A percentile compares a stretch with the other conserved stretches of the same genome.
Conservation (phyloP, 768 basidiomycete genomes). For the Collybiopsis luxurians region DNA sequence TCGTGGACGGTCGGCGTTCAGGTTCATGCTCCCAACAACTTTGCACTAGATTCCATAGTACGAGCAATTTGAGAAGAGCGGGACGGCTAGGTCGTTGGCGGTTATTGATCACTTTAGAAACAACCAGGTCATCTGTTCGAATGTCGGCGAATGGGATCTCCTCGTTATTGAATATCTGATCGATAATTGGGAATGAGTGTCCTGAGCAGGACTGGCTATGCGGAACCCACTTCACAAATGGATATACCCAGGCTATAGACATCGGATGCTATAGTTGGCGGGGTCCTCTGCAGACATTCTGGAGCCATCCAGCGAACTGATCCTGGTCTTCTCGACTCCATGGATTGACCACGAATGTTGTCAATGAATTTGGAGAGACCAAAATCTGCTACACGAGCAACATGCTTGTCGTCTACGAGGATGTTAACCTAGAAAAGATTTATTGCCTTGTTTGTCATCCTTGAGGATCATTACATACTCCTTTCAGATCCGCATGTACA, state of each 20-base stretch:
- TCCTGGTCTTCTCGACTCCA: neutral
- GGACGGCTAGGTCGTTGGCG: neutral
- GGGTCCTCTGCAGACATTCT: neutral
- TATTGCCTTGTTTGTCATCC: neutral
- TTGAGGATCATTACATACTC: neutral
- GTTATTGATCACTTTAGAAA: neutral
- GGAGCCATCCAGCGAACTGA: neutral
- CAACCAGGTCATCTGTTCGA: neutral
- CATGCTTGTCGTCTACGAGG: neutral
- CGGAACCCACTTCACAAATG: neutral
- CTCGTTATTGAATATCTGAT: neutral
- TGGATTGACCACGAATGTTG: neutral
- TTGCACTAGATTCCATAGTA: neutral
- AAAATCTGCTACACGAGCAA: neutral
- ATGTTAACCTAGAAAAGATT: neutral
- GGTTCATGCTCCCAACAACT: neutral
- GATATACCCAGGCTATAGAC: neutral
- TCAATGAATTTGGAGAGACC: neutral
- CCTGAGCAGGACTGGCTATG: no score
- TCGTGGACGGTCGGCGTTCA: neutral
- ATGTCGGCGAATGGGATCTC: neutral
- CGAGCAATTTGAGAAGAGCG: neutral
- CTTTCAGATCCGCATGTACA: neutral
- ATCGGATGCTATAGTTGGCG: neutral
- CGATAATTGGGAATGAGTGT: neutral